Conservation (phyloP, 768 basidiomycete genomes). For the Pulveroboletus sp. region DNA sequence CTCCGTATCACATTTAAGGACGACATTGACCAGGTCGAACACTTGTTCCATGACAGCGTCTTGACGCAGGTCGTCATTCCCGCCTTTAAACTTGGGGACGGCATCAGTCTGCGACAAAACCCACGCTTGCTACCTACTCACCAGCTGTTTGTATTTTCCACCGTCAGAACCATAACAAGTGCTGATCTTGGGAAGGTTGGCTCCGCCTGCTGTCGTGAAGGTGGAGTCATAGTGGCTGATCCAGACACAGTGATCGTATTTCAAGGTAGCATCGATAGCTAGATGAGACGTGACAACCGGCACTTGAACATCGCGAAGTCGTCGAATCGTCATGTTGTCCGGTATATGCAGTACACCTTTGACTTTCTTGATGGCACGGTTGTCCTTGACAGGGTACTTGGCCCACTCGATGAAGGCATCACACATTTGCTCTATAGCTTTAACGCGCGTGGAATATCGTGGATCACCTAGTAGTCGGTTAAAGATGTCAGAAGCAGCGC, state of each 20-base stretch:
- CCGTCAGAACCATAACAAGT: constrained; percentile 67
- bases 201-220: constrained; percentile 70
- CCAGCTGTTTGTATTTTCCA: constrained; percentile 69
- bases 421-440: constrained; percentile 56
- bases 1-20: constrained; percentile 69
- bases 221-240: constrained; percentile 55
- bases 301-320: constrained; percentile 54
- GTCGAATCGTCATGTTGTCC: constrained; percentile 38
- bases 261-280: constrained; percentile 61
- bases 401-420: constrained; percentile 72
- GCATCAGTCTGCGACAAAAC: neutral
- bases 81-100: constrained; percentile 76
- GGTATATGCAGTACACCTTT: constrained; percentile 42
- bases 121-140: constrained; percentile 34
- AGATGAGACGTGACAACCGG: constrained; percentile 78
- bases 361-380: constrained; percentile 20
- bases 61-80: constrained; percentile 88
- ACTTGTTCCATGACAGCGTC: constrained; percentile 99
- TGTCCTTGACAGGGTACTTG: constrained; percentile 46
- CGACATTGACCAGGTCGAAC: constrained; percentile 80
- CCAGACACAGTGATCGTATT: constrained; percentile 68
- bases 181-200: constrained; percentile 79
- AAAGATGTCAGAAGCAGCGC: constrained; percentile 63
- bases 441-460: constrained; percentile 35
- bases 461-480: constrained; percentile 46